These are phyloP conservation scores for Termitomyces sp. DNA, from an alignment of 768 basidiomycete genomes.

Conservation along the genomic window DNA sequence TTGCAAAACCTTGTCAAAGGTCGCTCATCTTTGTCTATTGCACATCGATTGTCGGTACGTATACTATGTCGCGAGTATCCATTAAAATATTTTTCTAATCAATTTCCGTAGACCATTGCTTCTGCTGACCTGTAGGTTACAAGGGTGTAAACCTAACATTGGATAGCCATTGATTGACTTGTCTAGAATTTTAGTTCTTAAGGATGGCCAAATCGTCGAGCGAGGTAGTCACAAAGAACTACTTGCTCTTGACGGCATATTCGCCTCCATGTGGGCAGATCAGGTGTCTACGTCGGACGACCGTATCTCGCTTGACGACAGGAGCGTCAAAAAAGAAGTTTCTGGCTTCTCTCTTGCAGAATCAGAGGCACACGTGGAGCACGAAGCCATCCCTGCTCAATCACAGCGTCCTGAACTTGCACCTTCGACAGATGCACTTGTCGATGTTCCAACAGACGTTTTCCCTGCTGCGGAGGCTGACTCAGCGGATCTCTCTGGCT, in stretches of 20 bases:
- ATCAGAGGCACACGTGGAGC: constrained; percentile 12
- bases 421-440: constrained; percentile 4
- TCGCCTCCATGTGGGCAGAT: constrained; percentile 87
- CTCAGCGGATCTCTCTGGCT: constrained; percentile 6
- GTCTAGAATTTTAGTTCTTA: constrained; percentile 82
- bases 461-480: background rate
- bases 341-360: constrained; percentile 41
- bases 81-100: constrained; percentile 12
- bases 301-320: constrained; percentile 22
- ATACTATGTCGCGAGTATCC: background rate
- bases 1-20: constrained; percentile 74
- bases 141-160: background rate
- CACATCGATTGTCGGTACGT: constrained; percentile 71
- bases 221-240: constrained; percentile 77
- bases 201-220: constrained; percentile 85
- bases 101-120: constrained; percentile 41
- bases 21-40: constrained; percentile 71
- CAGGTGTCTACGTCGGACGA: constrained; percentile 66
- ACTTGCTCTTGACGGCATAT: constrained; percentile 61
- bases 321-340: constrained; percentile 30
- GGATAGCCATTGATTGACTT: background rate
- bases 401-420: constrained; percentile 5
- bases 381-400: background rate
- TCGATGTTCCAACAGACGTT: constrained; percentile 4
- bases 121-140: constrained; percentile 51